These are phyloP conservation scores for Neofusicoccum laricinum DNA, from an alignment of 2,329 filamentous ascomycete genomes.

Conservation along the genomic window DNA sequence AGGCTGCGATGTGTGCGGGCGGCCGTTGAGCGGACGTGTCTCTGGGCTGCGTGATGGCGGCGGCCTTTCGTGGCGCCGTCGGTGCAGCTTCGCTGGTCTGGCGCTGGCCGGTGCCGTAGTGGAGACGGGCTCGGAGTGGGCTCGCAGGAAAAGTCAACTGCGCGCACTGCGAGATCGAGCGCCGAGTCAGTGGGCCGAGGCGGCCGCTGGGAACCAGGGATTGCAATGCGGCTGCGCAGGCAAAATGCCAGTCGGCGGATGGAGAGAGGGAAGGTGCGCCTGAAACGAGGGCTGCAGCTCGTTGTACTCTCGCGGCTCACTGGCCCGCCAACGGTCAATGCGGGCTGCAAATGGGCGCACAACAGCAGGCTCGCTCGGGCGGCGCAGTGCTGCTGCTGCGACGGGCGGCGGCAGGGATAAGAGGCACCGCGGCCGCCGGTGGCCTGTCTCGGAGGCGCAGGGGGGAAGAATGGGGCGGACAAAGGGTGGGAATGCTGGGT, in stretches of 20 bases:
- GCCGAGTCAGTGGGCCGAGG: constrained; percentile 16
- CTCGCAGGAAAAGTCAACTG: constrained; percentile 9
- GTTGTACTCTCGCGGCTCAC: constrained; percentile 10
- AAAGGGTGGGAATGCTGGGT: constrained; percentile 13
- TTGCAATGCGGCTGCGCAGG: constrained; percentile 3
- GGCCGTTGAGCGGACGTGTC: constrained; percentile 13
- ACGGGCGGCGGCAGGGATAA: constrained; percentile 8
- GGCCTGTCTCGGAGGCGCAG: constrained; percentile 5
- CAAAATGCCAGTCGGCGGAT: constrained; percentile 15
- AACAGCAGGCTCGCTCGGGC: neutral
- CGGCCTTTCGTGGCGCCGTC: constrained; percentile 11
- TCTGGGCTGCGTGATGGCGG: constrained; percentile 6
- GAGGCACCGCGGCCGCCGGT: neutral
- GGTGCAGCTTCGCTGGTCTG: constrained; percentile 11
- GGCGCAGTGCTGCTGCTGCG: neutral
- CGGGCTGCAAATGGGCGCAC: constrained; percentile 16
- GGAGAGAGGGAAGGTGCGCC: constrained; percentile 18
- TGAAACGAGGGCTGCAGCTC: constrained; percentile 17
- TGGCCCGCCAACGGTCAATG: constrained; percentile 14
- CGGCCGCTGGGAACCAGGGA: constrained; percentile 15
- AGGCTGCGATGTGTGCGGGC: neutral
- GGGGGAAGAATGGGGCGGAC: constrained; percentile 14
- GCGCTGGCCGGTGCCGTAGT: constrained; percentile 12
- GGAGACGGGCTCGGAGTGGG: constrained; percentile 11
- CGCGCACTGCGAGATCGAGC: constrained; percentile 4